Conservation (phyloP, 2,329 filamentous ascomycete species). For the Paraphoma chrysanthemicola region DNA sequence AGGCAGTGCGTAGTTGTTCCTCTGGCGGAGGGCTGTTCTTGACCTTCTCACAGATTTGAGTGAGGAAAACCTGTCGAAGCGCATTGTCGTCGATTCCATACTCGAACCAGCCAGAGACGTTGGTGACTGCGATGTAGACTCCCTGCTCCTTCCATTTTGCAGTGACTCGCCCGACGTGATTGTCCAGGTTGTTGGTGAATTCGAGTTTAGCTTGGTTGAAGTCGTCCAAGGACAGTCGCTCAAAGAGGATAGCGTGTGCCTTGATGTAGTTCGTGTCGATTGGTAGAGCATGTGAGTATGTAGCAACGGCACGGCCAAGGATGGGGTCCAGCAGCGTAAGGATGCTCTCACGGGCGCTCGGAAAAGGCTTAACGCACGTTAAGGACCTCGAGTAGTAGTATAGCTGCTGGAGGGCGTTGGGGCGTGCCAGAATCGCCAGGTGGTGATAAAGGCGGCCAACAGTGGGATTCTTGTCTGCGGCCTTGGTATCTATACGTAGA, state of each 20-base stretch:
- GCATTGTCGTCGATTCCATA: slow-evolving; percentile 59
- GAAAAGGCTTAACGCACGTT: slow-evolving; percentile 71
- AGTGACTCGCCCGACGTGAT: slow-evolving; percentile 61
- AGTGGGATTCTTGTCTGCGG: slow-evolving; percentile 76
- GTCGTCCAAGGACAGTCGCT: slow-evolving; percentile 55
- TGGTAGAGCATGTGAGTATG: slow-evolving; percentile 44
- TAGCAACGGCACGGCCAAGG: slow-evolving; percentile 44
- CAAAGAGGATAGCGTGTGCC: slow-evolving; percentile 70
- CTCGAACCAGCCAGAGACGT: slow-evolving; percentile 60
- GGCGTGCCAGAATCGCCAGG: slow-evolving; percentile 77
- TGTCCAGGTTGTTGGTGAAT: slow-evolving; percentile 63
- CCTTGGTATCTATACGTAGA: slow-evolving; percentile 60
- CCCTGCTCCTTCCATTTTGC: slow-evolving; percentile 64
- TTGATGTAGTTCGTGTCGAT: slow-evolving; percentile 69
- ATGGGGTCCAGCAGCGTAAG: slow-evolving; percentile 69
- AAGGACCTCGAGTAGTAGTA: slow-evolving; percentile 76
- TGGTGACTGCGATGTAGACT: slow-evolving; percentile 65
- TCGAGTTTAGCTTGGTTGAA: slow-evolving; percentile 55
- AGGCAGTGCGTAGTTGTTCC: slow-evolving; percentile 22
- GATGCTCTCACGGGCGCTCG: slow-evolving; percentile 72
- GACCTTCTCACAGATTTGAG: slow-evolving; percentile 6
- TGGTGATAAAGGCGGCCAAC: slow-evolving; percentile 88
- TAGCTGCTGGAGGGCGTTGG: slow-evolving; percentile 73
- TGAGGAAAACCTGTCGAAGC: slow-evolving; percentile 38
- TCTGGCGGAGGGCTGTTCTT: slow-evolving; percentile 19